phyloP scores from a whole-genome alignment of 345 rosid genomes.

The Melaleuca alternifolia region DNA sequence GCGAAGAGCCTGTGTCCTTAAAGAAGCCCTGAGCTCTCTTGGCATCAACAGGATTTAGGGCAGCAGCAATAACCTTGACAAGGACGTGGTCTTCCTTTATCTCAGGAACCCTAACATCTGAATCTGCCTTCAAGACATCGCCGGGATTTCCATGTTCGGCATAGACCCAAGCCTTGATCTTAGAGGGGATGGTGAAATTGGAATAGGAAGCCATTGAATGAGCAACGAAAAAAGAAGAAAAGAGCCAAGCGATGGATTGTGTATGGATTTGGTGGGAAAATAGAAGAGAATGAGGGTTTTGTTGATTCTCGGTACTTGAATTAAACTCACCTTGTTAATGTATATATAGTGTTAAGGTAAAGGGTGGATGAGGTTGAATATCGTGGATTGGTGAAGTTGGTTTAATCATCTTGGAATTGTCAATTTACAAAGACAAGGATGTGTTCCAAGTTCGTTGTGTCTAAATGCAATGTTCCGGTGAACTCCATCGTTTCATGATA shows the following conservation, averaged over 20 bases:
- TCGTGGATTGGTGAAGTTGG: neutral
- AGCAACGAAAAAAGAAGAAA: neutral
- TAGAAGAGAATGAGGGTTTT: neutral
- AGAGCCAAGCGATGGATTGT: neutral
- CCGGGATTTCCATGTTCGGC: slow-evolving; percentile 46
- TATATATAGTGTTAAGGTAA: neutral
- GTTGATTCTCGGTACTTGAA: neutral
- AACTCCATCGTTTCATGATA: neutral
- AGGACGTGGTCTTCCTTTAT: slow-evolving; percentile 70
- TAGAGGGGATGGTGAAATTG: slow-evolving; percentile 16
- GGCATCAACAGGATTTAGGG: slow-evolving; percentile 75
- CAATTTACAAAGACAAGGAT: neutral
- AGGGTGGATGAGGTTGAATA: neutral
- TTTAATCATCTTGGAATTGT: neutral
- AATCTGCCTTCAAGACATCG: slow-evolving; percentile 54
- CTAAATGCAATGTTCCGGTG: neutral
- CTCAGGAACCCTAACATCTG: slow-evolving; percentile 50
- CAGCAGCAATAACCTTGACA: slow-evolving; percentile 72
- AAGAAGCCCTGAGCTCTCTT: slow-evolving; percentile 71
- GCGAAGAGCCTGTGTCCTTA: slow-evolving; percentile 69
- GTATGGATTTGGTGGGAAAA: neutral
- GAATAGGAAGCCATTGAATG: neutral
- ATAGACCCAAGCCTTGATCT: slow-evolving; percentile 78
- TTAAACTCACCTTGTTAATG: neutral
- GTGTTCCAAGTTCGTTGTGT: neutral